These are phyloP conservation scores for Aspergillus sp. DNA, from an alignment of 2,329 filamentous ascomycete species.

Conservation along the genomic window DNA sequence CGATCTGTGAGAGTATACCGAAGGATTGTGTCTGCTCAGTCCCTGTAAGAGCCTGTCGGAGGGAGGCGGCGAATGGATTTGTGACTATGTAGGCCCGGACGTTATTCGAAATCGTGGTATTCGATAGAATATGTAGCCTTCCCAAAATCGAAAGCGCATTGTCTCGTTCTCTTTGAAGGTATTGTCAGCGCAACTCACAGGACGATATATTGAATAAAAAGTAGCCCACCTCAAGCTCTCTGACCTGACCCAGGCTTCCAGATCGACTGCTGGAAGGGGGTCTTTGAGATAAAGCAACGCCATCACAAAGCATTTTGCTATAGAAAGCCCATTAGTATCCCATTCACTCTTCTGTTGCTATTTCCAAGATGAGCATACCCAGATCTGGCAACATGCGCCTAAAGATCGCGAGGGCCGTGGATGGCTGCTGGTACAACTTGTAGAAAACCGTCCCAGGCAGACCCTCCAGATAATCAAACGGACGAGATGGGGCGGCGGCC, in stretches of 20 bases:
- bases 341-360: background rate
- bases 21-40: conserved; percentile 81
- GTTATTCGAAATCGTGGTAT: conserved; percentile 51
- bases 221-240: conserved; percentile 47
- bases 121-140: conserved; percentile 75
- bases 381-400: conserved; percentile 92
- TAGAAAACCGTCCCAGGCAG: conserved; percentile 83
- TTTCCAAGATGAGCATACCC: conserved; percentile 44
- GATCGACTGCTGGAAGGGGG: conserved; percentile 67
- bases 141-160: conserved; percentile 73
- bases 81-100: conserved; percentile 68
- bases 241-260: conserved; percentile 79
- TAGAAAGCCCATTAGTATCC: conserved; percentile 3
- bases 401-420: conserved; percentile 90
- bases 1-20: conserved; percentile 67
- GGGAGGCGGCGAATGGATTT: conserved; percentile 70
- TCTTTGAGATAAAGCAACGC: conserved; percentile 82
- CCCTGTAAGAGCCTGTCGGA: conserved; percentile 80
- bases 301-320: conserved; percentile 94
- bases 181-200: background rate
- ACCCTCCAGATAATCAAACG: conserved; percentile 86
- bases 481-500: conserved; percentile 50
- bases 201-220: too few species aligned
- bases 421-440: conserved; percentile 90
- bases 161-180: conserved; percentile 59